Evolutionary conservation across 1,284 basidiomycete species (phyloP), one percentile per base, ranked within the genome.

Genomic region (Ustilago trichophora): DNA sequence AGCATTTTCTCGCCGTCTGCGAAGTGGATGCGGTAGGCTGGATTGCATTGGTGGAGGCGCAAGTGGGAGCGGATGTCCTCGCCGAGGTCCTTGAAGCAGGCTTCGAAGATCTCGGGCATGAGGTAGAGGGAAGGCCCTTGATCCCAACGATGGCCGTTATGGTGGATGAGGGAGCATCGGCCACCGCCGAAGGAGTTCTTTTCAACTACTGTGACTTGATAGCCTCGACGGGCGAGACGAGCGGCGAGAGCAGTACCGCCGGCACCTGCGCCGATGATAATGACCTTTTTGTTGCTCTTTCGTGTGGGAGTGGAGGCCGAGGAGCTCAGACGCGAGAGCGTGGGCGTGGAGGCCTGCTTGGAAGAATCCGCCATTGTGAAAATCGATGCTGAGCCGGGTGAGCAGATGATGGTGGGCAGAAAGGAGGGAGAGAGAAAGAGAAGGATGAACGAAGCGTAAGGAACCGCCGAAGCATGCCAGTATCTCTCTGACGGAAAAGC

Each of bases 241-340:
- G 84, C 84, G 1, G 85, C 85, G 3, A 84, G 83, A 3, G 84
- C 76, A 22, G 82, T 82, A 6, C 85, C 85, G 12, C 85, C 85
- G 16, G 84, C 82, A 16, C 85, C 85, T 2, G 84, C 83, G 19
- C 85, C 85, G 45, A 75, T 73, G 68, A 78, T 72, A 44, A 78
- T 58, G 21, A 80, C 73, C n/a, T 64, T 63, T 42, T 75, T 76
- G 46, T 31, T 18, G 47, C 41, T 55, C 11, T 48, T 52, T 19
- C 31, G 42, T 21, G 42, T 18, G 0, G 50, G 45, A 6, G 41
- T 29, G 1, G 55, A 24, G 4, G 46, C 22, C 1, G 46, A 29
- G n/a, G 62, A 65, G 33, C 33, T 58, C 18, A 41, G 9, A 7
- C 62, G 54, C 7, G 50, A 50, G 5, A 64, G 49, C 8, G 60